Conservation (phyloP, 2,329 filamentous ascomycete species). For the Cadophora malorum region DNA sequence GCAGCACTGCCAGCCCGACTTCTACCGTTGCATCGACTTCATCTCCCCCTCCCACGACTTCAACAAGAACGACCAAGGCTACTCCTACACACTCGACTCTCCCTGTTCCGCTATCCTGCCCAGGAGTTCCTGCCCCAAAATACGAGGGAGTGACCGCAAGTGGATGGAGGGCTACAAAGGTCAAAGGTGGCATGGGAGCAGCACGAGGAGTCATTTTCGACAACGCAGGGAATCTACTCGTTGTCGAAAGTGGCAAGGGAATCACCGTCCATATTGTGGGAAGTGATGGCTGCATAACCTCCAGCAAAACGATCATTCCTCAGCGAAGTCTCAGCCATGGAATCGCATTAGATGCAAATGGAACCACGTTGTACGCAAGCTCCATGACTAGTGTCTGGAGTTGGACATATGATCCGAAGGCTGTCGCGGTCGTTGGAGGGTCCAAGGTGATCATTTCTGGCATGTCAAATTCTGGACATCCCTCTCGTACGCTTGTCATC, state of each 20-base stretch:
- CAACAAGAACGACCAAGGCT: conserved; percentile 11
- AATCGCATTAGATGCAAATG: conserved; percentile 27
- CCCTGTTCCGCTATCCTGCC: conserved; percentile 21
- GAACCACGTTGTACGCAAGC: conserved; percentile 35
- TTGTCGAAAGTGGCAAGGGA: conserved; percentile 26
- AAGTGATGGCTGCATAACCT: conserved; percentile 22
- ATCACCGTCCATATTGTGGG: conserved; percentile 26
- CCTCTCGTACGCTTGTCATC: conserved; percentile 30
- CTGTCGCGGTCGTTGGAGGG: conserved; percentile 17
- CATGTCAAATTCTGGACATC: conserved; percentile 32
- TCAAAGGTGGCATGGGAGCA: conserved; percentile 23
- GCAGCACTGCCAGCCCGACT: conserved; percentile 4
- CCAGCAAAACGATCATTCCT: conserved; percentile 25
- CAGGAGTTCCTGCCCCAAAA: conserved; percentile 19
- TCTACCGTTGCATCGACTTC: conserved; percentile 7
- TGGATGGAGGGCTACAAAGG: conserved; percentile 29
- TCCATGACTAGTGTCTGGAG: conserved; percentile 31
- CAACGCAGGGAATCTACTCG: conserved; percentile 25
- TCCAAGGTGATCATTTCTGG: conserved; percentile 26
- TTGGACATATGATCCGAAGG: conserved; percentile 29
- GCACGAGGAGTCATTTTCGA: conserved; percentile 28
- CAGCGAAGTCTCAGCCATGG: conserved; percentile 29
- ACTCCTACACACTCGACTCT: neutral
- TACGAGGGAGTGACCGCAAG: conserved; percentile 23
- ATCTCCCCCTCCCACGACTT: conserved; percentile 3